These are phyloP conservation scores for Raddia guianensis DNA, from an alignment of 176 grass and related monocot species.

Conservation along the genomic window DNA sequence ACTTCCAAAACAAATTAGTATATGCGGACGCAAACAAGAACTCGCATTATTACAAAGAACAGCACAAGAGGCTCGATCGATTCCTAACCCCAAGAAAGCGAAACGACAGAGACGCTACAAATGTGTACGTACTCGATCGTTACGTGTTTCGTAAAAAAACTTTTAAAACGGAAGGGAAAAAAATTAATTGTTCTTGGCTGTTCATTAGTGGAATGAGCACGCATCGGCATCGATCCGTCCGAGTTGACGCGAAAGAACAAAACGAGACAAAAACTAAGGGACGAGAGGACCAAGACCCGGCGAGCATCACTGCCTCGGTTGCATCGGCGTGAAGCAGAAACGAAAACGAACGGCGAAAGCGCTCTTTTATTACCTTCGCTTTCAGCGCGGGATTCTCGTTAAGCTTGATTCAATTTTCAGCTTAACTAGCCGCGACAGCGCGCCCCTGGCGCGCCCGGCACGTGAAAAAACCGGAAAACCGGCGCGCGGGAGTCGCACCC, in stretches of 20 bases:
- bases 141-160: too few species aligned
- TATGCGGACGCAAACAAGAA: too few species aligned
- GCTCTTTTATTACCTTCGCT: neutral
- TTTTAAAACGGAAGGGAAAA: neutral
- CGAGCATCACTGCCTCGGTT: neutral
- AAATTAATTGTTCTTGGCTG: neutral
- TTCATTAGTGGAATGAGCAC: neutral
- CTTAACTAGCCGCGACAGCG: too few species aligned
- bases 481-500: too few species aligned
- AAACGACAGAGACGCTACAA: neutral
- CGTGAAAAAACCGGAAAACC: too few species aligned
- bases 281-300: neutral
- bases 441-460: too few species aligned
- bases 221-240: neutral
- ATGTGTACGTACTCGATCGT: neutral
- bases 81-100: neutral
- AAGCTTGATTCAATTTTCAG: neutral
- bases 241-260: conserved; percentile 12
- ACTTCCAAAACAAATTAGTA: too few species aligned
- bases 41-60: neutral
- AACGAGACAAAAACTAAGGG: too few species aligned
- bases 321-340: conserved; percentile 14
- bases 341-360: neutral
- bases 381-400: neutral
- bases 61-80: neutral